Percentiles rank a stretch among this genome's conserved stretches.
These are phyloP conservation scores for Iris pallida DNA, from an alignment of 116 monocot species.

Conservation along the genomic window DNA sequence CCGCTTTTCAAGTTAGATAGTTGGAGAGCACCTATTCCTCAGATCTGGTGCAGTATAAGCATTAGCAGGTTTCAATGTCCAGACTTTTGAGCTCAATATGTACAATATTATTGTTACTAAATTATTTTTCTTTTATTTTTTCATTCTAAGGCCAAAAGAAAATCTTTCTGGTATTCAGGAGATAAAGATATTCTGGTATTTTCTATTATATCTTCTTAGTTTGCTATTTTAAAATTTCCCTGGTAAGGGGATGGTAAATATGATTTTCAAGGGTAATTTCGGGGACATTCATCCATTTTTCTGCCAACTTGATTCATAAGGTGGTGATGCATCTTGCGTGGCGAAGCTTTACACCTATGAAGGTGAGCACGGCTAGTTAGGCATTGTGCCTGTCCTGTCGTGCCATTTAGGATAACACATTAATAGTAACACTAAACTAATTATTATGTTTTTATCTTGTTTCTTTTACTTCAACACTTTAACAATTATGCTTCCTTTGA, in stretches of 20 bases:
- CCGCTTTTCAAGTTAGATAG: constrained; percentile 11
- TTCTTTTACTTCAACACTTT: constrained; percentile 3
- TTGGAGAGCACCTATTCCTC: neutral
- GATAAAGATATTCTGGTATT: constrained; percentile 50
- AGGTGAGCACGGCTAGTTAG: constrained; percentile 99
- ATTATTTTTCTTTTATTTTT: no score
- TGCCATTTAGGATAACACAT: constrained; percentile 58
- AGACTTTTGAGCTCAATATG: constrained; percentile 13
- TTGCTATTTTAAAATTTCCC: constrained; percentile 52
- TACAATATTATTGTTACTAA: constrained; percentile 30
- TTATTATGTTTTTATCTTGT: constrained; percentile 1
- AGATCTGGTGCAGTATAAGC: constrained; percentile 22
- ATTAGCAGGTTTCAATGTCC: constrained; percentile 20
- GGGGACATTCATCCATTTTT: constrained; percentile 46
- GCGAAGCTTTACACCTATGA: constrained; percentile 73
- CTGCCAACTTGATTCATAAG: constrained; percentile 69
- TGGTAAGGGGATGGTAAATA: constrained; percentile 85
- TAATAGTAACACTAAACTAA: constrained; percentile 9
- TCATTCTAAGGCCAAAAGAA: constrained; percentile 30
- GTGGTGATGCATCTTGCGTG: constrained; percentile 65
- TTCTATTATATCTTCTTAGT: constrained; percentile 25
- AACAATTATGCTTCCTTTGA: constrained; percentile 2
- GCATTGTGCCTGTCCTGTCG: constrained; percentile 92
- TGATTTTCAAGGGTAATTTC: constrained; percentile 47
- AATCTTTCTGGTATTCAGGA: constrained; percentile 29